Evolutionary conservation across 164 flowering plant genomes (phyloP).

Genomic region (Kingdonia uniflora): DNA sequence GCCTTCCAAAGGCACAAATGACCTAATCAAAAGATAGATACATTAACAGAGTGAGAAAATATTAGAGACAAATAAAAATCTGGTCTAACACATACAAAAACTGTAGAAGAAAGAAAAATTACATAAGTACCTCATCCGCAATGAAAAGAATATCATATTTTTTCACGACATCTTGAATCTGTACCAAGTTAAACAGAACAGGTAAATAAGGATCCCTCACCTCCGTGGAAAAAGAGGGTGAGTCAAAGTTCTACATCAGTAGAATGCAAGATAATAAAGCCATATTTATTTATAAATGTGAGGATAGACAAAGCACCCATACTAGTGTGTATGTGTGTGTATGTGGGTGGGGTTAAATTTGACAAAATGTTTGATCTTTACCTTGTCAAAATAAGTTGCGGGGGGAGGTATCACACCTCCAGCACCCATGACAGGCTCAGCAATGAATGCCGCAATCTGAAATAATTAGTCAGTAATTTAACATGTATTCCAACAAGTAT

Average conservation of each 20-base stretch:
- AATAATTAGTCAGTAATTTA: too few species aligned
- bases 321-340: too few species aligned
- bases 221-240: too few species aligned
- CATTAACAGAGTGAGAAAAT: neutral
- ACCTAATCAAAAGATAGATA: conserved; percentile 29
- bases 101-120: neutral
- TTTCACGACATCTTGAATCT: conserved; percentile 86
- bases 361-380: conserved; percentile 10
- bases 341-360: too few species aligned
- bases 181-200: conserved; percentile 7
- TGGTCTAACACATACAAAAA: conserved; percentile 3
- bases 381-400: conserved; percentile 92
- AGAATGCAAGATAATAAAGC: too few species aligned
- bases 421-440: conserved; percentile 99
- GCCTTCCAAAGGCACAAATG: conserved; percentile 95
- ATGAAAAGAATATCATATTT: conserved; percentile 90
- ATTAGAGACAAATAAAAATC: neutral
- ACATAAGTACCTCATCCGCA: conserved; percentile 73
- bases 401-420: conserved; percentile 98
- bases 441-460: conserved; percentile 98
- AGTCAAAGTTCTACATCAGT: too few species aligned
- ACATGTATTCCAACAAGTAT: neutral
- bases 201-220: too few species aligned
- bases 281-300: too few species aligned
- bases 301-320: too few species aligned